Evolutionary conservation across 805 yeast species (phyloP).

Genomic region (Candida pseudoglaebosa): DNA sequence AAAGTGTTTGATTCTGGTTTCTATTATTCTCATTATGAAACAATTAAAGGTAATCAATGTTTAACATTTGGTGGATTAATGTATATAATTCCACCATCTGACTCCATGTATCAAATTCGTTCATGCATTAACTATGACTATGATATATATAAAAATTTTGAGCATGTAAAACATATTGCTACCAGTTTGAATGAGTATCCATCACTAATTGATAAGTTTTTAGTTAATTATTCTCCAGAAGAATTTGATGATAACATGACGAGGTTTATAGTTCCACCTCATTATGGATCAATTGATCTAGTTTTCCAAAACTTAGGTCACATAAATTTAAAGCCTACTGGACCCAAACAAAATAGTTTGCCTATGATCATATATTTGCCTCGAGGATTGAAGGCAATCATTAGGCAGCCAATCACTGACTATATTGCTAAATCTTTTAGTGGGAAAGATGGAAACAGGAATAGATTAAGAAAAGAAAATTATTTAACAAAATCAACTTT

Average conservation of each 20-base stretch:
- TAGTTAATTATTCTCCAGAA: constrained; percentile 6
- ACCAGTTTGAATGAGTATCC: constrained; percentile 6
- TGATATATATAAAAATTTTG: constrained; percentile 27
- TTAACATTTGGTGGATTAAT: constrained; percentile 60
- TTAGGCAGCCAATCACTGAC: constrained; percentile 49
- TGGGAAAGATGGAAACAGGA: constrained; percentile 24
- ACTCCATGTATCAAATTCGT: constrained; percentile 45
- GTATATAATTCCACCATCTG: constrained; percentile 51
- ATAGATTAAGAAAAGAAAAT: constrained; percentile 18
- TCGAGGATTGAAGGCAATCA: constrained; percentile 46
- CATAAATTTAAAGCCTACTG: constrained; percentile 57
- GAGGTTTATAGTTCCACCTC: constrained; percentile 66
- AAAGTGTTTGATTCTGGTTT: constrained; percentile 26
- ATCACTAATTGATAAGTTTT: constrained; percentile 11
- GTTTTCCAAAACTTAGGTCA: constrained; percentile 65
- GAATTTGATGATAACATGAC: constrained; percentile 14
- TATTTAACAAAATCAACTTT: constrained; percentile 16
- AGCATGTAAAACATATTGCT: constrained; percentile 24
- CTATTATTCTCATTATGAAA: constrained; percentile 26
- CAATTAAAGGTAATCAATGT: constrained; percentile 43
- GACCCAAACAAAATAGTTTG: constrained; percentile 26
- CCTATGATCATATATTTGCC: constrained; percentile 49
- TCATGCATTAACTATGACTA: constrained; percentile 41
- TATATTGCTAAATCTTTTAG: constrained; percentile 36
- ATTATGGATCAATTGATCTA: constrained; percentile 61